phyloP scores from a whole-genome alignment of 2,329 filamentous ascomycete species.

The Cladophialophora carrionii region DNA sequence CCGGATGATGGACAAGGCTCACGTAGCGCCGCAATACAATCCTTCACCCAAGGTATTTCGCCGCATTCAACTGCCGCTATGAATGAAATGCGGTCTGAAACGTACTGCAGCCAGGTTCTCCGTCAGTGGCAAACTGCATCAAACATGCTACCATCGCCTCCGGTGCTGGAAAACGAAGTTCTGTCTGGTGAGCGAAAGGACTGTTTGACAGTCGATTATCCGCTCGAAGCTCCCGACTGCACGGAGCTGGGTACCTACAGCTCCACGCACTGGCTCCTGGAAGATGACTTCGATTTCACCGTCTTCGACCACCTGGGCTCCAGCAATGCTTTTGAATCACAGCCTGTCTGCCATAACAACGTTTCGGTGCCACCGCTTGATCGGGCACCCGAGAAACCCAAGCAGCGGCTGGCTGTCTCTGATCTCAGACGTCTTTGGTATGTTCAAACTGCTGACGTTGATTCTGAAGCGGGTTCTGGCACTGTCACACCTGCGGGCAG shows the following conservation, averaged over 20 bases:
- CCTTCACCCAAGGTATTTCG: neutral
- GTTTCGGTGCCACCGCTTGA: neutral
- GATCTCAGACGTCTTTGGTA: slow-evolving; percentile 23
- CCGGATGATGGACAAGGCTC: neutral
- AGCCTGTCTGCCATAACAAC: neutral
- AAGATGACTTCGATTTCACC: slow-evolving; percentile 26
- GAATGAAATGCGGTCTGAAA: neutral
- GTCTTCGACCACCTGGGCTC: slow-evolving; percentile 14
- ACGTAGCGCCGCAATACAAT: neutral
- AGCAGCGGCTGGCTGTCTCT: slow-evolving; percentile 7
- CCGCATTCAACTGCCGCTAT: neutral
- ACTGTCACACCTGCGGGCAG: slow-evolving; percentile 8
- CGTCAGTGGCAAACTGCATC: neutral
- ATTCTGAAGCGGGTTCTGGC: slow-evolving; percentile 13
- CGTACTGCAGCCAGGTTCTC: neutral
- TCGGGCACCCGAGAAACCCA: neutral
- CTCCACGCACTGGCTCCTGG: slow-evolving; percentile 25
- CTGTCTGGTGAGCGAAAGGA: neutral
- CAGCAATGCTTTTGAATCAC: neutral
- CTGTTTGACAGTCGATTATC: neutral
- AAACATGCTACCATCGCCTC: neutral
- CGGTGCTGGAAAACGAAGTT: neutral
- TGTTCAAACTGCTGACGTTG: slow-evolving; percentile 11
- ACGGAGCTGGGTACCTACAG: neutral
- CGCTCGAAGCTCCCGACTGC: slow-evolving; percentile 3